Base-by-base conservation (phyloP, 2,329 filamentous ascomycete genomes). In the Talaromyces sp. region DNA sequence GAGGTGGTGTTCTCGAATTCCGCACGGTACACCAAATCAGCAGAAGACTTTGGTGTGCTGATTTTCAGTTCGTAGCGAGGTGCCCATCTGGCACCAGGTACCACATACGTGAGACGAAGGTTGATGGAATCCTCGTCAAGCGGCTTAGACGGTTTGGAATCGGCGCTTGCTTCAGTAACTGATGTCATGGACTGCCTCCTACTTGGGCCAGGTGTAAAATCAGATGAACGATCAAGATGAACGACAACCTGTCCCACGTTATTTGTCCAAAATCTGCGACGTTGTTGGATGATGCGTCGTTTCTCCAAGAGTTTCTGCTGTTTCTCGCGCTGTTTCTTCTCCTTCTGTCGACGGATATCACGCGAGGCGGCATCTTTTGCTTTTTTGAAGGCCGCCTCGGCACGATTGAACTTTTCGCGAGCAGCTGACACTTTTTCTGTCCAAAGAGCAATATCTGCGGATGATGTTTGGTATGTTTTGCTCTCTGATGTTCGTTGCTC, bases 1-100 rank as follows among this genome's bases (percentile, higher is more conserved):
- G 85, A 86, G 0, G 86, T 89, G 60, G 78, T 78, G 75, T 90
- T 90, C 65, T 81, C 83, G 61, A 89, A 83, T 68, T 85, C 82
- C 1, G 88, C 87, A 63, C 88, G 85, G 72, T 90, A 90, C 70
- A 83, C 83, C 15, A 90, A 79, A 4, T 76, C 76, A 1, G 81
- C 86, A 0, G 82, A 82, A 58, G 81, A 83, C 22, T 75, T 79
- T 0, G 83, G 82, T 1, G 87, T 88, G 13, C 81, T 85, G n/a
- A 90, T 80, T 61, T 82, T 82, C 45, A 89, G 75, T 69, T 90
- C 86, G 72, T 90, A 90, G 64, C 81, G 84, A 2, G 88, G 86
- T 0, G 78, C 76, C 87, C 88, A 90, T 67, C 78, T 85, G 0
- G 86, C 86, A 1, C 81, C 80, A 7, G 79, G 78, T 0, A 87